Base-by-base conservation (phyloP, 108 stramenopile species). In the Skeletonema grethae region DNA sequence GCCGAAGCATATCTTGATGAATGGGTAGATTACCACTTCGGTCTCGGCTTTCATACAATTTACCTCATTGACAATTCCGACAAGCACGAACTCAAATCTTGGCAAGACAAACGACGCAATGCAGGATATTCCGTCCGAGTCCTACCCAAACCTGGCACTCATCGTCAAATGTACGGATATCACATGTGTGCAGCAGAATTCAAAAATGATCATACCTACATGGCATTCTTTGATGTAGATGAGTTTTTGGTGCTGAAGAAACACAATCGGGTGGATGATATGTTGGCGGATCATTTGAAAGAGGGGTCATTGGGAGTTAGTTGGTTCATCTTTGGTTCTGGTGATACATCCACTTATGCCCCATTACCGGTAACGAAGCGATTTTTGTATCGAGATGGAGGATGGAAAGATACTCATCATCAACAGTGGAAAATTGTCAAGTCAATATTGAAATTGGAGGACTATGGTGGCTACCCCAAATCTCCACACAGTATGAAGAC, bases 1-100 rank as follows among this genome's bases (percentile, higher is more conserved):
- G 67, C 57, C 7, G 67, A 73, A 39, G 15, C 58, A 3, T 91
- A 89, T 46, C 29, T 91, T 34, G 84, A 88, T 57, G 90, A 91
- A 57, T 91, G 87, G 87, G 48, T 87, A 10, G 75, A 89, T 29
- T 91, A 88, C 63, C 65, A 91, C 62, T 36, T 79, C 31, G 70
- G 53, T 2, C 61, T 89, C 12, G 90, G 90, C 16, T 87, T 87
- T 66, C 76, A 83, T 15, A 20, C 72, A 4, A 81, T 87, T 22
- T 84, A 80, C 48, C 29, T 87, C 38, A 74, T 77, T 67, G 87
- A 87, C 69, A 87, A 87, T 61, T 81, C 82, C 2, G 58, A 69
- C 0, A 67, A 83, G n/a, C 80, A 76, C 57, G 80, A 82, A 53
- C 58, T 87, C 34, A 29, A 76, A 16, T 22, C 48, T 2, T 86